phyloP scores from a whole-genome alignment of 2,329 filamentous ascomycete genomes.

The Nannizzia gypsea region DNA sequence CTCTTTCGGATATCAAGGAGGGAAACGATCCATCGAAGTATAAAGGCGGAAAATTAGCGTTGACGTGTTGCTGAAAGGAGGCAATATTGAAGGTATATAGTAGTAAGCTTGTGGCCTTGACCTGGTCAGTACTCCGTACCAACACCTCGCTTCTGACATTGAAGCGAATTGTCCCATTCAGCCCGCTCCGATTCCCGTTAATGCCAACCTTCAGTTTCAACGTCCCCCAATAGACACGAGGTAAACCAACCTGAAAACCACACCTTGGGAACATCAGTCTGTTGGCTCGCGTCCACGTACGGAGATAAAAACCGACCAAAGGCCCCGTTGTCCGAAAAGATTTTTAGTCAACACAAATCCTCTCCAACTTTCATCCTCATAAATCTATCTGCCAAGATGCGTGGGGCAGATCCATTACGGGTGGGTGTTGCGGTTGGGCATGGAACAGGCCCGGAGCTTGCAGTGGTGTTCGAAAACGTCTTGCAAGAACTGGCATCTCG shows the following conservation, averaged over 20 bases:
- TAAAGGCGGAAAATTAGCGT: background rate
- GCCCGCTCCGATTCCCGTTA: background rate
- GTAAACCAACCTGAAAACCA: background rate
- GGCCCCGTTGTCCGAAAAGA: background rate
- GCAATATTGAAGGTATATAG: background rate
- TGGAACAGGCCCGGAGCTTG: constrained; percentile 4
- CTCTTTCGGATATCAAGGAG: background rate
- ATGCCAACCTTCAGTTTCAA: background rate
- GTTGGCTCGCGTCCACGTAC: background rate
- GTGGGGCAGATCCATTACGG: background rate
- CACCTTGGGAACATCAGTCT: background rate
- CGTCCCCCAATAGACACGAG: background rate
- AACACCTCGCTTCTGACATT: background rate
- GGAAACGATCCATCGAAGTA: background rate
- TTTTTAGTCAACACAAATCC: background rate
- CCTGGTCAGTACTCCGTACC: background rate
- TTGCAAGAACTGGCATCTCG: background rate
- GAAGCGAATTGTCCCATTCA: background rate
- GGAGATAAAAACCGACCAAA: background rate
- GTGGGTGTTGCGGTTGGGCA: background rate
- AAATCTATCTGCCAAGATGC: background rate
- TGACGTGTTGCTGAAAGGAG: background rate
- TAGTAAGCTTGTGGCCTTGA: background rate
- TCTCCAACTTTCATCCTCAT: background rate
- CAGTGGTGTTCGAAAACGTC: constrained; percentile 1